Evolutionary conservation across 805 yeast species (phyloP).

Genomic region (Yamadazyma phyllophila): DNA sequence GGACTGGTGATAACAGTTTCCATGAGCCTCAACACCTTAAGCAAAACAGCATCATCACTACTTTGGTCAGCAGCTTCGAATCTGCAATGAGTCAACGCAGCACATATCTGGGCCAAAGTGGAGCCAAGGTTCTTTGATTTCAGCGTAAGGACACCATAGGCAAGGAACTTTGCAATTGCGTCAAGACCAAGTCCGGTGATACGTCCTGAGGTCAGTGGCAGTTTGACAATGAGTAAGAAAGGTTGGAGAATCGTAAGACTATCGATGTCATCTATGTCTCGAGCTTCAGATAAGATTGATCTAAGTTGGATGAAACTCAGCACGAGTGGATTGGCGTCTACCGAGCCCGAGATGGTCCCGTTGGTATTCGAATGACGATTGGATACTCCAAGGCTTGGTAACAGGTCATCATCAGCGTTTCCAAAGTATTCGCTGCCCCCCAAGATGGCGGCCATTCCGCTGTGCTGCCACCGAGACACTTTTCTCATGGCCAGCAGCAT

Average conservation of each 20-base stretch:
- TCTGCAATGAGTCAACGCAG: slow-evolving; percentile 86
- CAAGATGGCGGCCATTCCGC: slow-evolving; percentile 81
- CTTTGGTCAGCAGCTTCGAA: slow-evolving; percentile 93
- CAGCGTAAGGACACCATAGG: slow-evolving; percentile 61
- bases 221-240: slow-evolving; percentile 75
- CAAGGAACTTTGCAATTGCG: slow-evolving; percentile 70
- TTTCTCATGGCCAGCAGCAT: slow-evolving; percentile 89
- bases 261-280: slow-evolving; percentile 55
- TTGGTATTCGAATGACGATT: slow-evolving; percentile 1
- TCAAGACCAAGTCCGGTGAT: slow-evolving; percentile 80
- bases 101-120: slow-evolving; percentile 63
- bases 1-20: slow-evolving; percentile 65
- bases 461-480: slow-evolving; percentile 59
- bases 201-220: slow-evolving; percentile 81
- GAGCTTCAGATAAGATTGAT: slow-evolving; percentile 59
- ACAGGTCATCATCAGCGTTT: slow-evolving; percentile 39
- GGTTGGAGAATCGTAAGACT: slow-evolving; percentile 80
- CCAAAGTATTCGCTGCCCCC: slow-evolving; percentile 57
- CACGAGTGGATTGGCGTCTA: slow-evolving; percentile 49
- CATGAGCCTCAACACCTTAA: slow-evolving; percentile 75
- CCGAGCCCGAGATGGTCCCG: not conserved
- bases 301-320: slow-evolving; percentile 79
- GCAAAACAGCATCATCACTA: slow-evolving; percentile 85
- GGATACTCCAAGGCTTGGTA: slow-evolving; percentile 14
- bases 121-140: slow-evolving; percentile 53